Evolutionary conservation across 1,139 yeast species (phyloP).

Genomic region (Geotrichum fermentans): DNA sequence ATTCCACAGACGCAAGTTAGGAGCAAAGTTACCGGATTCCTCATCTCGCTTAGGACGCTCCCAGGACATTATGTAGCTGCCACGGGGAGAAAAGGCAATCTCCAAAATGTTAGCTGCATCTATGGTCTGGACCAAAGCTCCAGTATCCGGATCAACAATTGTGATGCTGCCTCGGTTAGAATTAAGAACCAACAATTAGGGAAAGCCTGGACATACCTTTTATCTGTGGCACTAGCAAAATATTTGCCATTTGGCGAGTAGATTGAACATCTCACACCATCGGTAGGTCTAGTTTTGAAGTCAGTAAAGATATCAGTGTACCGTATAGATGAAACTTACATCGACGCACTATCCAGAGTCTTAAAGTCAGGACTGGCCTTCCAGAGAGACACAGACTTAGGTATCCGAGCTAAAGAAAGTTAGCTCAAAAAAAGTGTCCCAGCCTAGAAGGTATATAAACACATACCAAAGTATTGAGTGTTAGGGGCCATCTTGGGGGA

Average conservation of each 20-base stretch:
- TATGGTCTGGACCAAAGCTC: slow-evolving; percentile 43
- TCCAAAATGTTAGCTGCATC: slow-evolving; percentile 67
- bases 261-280: slow-evolving; percentile 38
- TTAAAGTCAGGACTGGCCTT: slow-evolving; percentile 47
- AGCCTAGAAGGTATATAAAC: neutral
- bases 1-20: slow-evolving; percentile 75
- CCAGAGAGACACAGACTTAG: slow-evolving; percentile 56
- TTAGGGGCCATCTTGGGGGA: slow-evolving; percentile 19
- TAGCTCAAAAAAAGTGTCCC: neutral
- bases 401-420: slow-evolving; percentile 49
- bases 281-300: slow-evolving; percentile 33
- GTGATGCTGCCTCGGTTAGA: slow-evolving; percentile 41
- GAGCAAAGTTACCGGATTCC: slow-evolving; percentile 59
- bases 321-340: slow-evolving; percentile 10
- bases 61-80: slow-evolving; percentile 85
- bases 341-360: slow-evolving; percentile 28
- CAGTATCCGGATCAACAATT: slow-evolving; percentile 54
- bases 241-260: slow-evolving; percentile 48
- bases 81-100: slow-evolving; percentile 79
- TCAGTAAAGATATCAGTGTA: slow-evolving; percentile 30
- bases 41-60: slow-evolving; percentile 66
- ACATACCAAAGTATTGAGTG: slow-evolving; percentile 27
- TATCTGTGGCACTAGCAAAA: slow-evolving; percentile 47
- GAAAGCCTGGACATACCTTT: slow-evolving; percentile 21
- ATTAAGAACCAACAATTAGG: no score